Conservation (phyloP, 1,284 basidiomycete species). For the Ustilago sp. region DNA sequence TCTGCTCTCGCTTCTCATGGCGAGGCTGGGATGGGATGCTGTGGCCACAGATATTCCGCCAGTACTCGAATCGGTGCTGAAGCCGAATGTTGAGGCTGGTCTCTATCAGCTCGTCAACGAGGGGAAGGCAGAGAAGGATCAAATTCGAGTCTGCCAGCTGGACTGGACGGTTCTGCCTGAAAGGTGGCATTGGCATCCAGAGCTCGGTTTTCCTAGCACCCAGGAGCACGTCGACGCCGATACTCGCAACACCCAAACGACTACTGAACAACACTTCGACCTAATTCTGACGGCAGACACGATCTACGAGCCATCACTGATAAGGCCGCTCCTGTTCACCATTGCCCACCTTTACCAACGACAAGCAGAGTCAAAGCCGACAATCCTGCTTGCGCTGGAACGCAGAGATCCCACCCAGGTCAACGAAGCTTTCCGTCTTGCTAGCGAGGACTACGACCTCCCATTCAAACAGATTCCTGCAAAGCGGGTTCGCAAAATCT, state of each 20-base stretch:
- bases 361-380: constrained; percentile 71
- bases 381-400: constrained; percentile 70
- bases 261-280: constrained; percentile 72
- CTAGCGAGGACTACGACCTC: constrained; percentile 73
- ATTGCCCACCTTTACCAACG: constrained; percentile 72
- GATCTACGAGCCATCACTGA: constrained; percentile 77
- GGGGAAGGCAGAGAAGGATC: constrained; percentile 38
- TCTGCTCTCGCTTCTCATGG: constrained; percentile 74
- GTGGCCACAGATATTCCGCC: constrained; percentile 81
- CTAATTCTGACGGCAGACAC: constrained; percentile 87
- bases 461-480: constrained; percentile 75
- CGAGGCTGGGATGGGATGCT: constrained; percentile 80
- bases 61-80: constrained; percentile 78
- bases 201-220: constrained; percentile 11
- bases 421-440: constrained; percentile 32
- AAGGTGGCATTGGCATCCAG: constrained; percentile 23
- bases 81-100: constrained; percentile 76
- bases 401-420: constrained; percentile 36
- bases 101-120: constrained; percentile 16
- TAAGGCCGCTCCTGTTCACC: constrained; percentile 79
- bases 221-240: background rate
- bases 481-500: constrained; percentile 75
- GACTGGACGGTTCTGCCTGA: constrained; percentile 72
- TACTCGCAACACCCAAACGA: background rate
- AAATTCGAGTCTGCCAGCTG: constrained; percentile 75